Evolutionary conservation across 106 monocot genomes (phyloP), one percentile per base, ranked within the genome.

Genomic region (Narthecium ossifragum): DNA sequence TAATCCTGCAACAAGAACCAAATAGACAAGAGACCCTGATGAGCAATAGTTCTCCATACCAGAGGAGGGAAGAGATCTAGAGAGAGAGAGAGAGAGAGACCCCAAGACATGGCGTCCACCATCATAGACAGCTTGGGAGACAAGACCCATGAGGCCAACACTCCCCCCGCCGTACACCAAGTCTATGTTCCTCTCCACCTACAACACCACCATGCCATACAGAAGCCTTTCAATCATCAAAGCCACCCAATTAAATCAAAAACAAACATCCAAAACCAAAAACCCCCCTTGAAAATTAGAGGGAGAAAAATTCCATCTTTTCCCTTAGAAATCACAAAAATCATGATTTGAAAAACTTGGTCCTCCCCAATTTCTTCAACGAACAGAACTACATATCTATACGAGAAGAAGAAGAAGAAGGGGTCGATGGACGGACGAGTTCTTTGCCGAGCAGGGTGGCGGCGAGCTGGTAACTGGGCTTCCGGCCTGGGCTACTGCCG

Each of bases 111-210:
- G 82, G 48, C 82, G 76, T 21, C 82, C 82, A 23, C 82, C 82
- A 29, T 69, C 75, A 33, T 68, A 64, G 41, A 82, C 82, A 24
- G 73, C 76, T 43, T 82, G 76, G 26, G 82, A 82, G 25, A 82
- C 73, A 12, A 82, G 73, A 14, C 82, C 82, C 82, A 82, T 82
- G 27, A 82, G 73, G 0, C 82, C 82, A 50, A 82, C 53, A 23
- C 82, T 82, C 2, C 82, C 82, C 2, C 82, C 82, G 4, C 81
- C 81, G 20, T 77, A 82, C 8, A 82, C 82, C 57, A 82, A 73
- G 48, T 82, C 76, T 47, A 82, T 73, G 51, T 73, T 77, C 46
- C 82, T 77, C 38, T 65, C 63, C 26, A 76, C 82, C 82, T 77
- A 48, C 53, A 67, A 53, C 14, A 8, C 14, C 26, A 46, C 28